Conservation (phyloP, 2,329 filamentous ascomycete genomes). For the Geosmithia morbida region DNA sequence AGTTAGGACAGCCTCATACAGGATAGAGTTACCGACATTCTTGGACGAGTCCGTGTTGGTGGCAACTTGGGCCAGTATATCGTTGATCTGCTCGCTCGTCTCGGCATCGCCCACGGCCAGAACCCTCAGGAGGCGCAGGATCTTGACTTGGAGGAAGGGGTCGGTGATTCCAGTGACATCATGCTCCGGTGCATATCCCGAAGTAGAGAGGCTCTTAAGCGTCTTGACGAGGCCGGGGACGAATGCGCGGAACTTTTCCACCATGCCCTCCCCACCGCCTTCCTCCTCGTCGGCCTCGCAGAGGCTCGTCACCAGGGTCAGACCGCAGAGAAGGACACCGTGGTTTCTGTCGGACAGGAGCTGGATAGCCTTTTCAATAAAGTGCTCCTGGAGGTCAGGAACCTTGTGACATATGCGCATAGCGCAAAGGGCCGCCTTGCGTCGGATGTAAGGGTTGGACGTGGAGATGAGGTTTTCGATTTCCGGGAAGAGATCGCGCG, state of each 20-base stretch:
- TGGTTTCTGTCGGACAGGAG: constrained; percentile 89
- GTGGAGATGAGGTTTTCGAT: constrained; percentile 86
- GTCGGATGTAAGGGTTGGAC: constrained; percentile 93
- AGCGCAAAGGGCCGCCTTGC: constrained; percentile 94
- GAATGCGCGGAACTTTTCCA: constrained; percentile 80
- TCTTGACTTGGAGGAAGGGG: constrained; percentile 95
- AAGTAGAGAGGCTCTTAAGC: constrained; percentile 82
- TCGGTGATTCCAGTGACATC: constrained; percentile 97
- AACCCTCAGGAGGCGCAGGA: constrained; percentile 72
- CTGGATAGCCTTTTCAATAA: constrained; percentile 82
- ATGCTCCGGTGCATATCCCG: constrained; percentile 93
- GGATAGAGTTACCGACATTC: constrained; percentile 95
- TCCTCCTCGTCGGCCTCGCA: constrained; percentile 93
- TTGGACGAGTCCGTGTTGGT: constrained; percentile 97
- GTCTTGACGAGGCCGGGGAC: constrained; percentile 80
- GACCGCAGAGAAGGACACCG: constrained; percentile 80
- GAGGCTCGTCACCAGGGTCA: constrained; percentile 81
- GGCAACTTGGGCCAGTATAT: constrained; percentile 92
- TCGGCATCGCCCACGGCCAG: constrained; percentile 74
- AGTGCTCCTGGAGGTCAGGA: constrained; percentile 92
- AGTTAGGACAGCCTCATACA: constrained; percentile 93
- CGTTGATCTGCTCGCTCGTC: constrained; percentile 94
- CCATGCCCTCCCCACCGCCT: constrained; percentile 74
- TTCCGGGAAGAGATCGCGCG: constrained; percentile 89
- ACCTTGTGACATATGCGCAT: constrained; percentile 99